Base-by-base conservation (phyloP, 257 asterid species). In the Apocynum venetum region DNA sequence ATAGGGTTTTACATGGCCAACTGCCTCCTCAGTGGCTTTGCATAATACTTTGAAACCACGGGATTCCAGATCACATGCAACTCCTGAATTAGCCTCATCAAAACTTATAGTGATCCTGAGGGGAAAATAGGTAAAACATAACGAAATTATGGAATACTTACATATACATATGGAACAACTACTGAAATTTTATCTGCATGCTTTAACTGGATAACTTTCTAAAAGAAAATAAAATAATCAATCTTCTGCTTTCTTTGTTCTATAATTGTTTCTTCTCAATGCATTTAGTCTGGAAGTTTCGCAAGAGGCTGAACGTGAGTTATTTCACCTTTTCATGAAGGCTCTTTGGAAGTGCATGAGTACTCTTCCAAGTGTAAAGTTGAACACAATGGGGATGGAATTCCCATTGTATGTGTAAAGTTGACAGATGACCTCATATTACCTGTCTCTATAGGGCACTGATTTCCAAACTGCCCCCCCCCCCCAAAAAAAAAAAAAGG, bases 41-140 rank as follows among this genome's bases (percentile, higher is more conserved):
- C 98, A 95, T 65, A 95, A 79, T 55, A 93, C 97, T 75, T 83
- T 93, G 89, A 82, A 95, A 51, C 98, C 98, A 70, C 82, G 92
- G 74, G 98, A 95, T n/a, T 93, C 94, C 65, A 95, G 98, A 86
- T 87, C 82, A 82, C 98, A 95, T 67, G 98, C 98, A 82, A 95
- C 97, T 82, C 99, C 97, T 68, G 92, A 82, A 7, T 52, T 66
- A 55, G 97, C 89, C 85, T 87, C 94, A 44, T 93, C 94, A 66
- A 93, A 95, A 82, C 90, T 90, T 78, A 95, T 90, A 47, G 79
- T 53, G 78, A 95, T 76, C 74, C 98, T 95, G 90, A 25, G 68
- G 68, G 17, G 60, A 82, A 71, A 43, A 14, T 61, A 20, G 15
- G 53, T 17, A 71, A 41, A 31, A 20, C 56, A 7, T 36, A 8